A percentile compares a stretch with the other conserved stretches of the same genome.
Conservation (phyloP, 345 rosid genomes). For the Citrus mangshanensis region DNA sequence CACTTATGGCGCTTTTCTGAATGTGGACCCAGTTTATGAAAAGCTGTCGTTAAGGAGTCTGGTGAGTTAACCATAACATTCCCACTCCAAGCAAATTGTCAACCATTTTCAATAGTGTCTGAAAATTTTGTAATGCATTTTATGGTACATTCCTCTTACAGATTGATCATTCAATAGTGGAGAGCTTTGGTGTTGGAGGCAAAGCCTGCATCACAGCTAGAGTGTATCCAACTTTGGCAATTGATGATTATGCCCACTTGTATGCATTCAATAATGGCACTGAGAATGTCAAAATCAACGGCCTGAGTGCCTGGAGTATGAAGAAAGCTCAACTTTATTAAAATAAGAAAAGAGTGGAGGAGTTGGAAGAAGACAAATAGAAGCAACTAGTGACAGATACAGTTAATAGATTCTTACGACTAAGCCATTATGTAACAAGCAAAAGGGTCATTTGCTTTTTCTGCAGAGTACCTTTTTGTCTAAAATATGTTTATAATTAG, state of each 20-base stretch:
- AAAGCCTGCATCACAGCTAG: constrained; percentile 65
- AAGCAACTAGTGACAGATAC: not conserved
- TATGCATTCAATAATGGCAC: constrained; percentile 63
- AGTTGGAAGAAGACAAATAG: not conserved
- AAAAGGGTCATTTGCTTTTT: not conserved
- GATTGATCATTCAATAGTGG: constrained; percentile 80
- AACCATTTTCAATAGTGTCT: not conserved
- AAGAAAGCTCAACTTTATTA: constrained; percentile 40
- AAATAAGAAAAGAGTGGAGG: constrained; percentile 14
- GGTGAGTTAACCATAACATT: constrained; percentile 35
- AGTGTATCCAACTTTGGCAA: constrained; percentile 60
- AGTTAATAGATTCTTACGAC: not conserved
- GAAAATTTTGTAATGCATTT: not conserved
- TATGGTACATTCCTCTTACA: constrained; percentile 7
- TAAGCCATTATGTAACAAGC: not conserved
- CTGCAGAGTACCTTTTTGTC: not conserved
- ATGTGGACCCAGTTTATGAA: constrained; percentile 37
- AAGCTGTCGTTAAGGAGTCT: constrained; percentile 34
- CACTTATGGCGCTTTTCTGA: constrained; percentile 38
- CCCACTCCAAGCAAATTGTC: not conserved
- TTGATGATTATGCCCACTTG: constrained; percentile 34
- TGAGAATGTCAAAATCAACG: constrained; percentile 33
- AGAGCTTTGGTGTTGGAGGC: constrained; percentile 76
- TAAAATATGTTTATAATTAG: not conserved
- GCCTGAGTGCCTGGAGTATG: constrained; percentile 75